Percentiles rank a stretch among this genome's conserved stretches.
Evolutionary conservation across 2,329 filamentous ascomycete species (phyloP).

Genomic region (Fusarium denticulatum): DNA sequence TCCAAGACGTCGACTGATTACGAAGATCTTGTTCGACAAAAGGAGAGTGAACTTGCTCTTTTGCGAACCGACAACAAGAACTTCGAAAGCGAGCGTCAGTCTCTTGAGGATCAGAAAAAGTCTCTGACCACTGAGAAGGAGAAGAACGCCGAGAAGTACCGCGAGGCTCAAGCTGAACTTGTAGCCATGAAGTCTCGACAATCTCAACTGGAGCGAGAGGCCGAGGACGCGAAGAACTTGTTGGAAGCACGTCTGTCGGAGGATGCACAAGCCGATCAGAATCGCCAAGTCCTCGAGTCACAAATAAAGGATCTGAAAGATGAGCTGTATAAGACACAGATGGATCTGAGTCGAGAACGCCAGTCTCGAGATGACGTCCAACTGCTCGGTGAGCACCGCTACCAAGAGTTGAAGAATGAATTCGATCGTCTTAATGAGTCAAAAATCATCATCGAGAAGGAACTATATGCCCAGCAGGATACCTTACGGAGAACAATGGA

Average conservation of each 20-base stretch:
- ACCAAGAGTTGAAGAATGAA: conserved; percentile 82
- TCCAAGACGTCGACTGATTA: conserved; percentile 94
- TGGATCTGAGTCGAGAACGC: conserved; percentile 87
- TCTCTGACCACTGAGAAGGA: conserved; percentile 80
- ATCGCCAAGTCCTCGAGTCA: conserved; percentile 82
- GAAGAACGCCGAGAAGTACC: conserved; percentile 77
- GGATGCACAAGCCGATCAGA: conserved; percentile 84
- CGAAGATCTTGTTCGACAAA: conserved; percentile 90
- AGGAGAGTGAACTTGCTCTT: conserved; percentile 91
- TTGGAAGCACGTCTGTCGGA: conserved; percentile 90
- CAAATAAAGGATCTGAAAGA: conserved; percentile 90
- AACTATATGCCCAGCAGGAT: conserved; percentile 95
- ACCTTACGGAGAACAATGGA: conserved; percentile 87
- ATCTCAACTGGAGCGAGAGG: conserved; percentile 85
- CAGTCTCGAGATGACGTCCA: conserved; percentile 95
- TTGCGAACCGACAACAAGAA: conserved; percentile 86
- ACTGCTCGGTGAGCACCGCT: conserved; percentile 89
- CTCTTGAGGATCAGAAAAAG: conserved; percentile 81
- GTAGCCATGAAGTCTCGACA: conserved; percentile 88
- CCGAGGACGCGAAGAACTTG: conserved; percentile 84
- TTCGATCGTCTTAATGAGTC: conserved; percentile 88
- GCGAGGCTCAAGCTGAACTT: conserved; percentile 87
- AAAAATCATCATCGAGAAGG: conserved; percentile 97
- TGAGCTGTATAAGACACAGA: conserved; percentile 84
- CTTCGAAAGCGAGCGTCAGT: conserved; percentile 81